Evolutionary conservation across 75 land plant genomes (phyloP).

Genomic region (Selaginella moellendorffii): DNA sequence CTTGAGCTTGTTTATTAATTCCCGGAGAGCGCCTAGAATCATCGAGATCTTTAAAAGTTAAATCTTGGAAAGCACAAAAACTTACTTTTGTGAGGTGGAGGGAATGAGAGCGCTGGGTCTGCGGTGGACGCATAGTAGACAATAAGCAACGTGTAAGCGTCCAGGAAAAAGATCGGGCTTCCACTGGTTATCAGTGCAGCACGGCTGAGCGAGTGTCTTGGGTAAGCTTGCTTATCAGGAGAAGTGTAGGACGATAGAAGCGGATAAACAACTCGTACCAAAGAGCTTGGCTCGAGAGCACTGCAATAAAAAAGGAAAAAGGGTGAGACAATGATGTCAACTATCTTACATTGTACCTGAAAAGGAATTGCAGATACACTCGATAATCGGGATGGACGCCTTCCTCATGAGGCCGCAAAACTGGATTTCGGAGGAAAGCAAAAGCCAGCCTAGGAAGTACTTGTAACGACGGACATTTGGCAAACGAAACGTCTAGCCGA

Average conservation of each 20-base stretch:
- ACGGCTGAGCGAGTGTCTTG: constrained; percentile 95
- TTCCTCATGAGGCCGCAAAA: constrained; percentile 87
- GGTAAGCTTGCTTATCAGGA: constrained; percentile 96
- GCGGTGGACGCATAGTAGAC: constrained; percentile 93
- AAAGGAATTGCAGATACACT: constrained; percentile 89
- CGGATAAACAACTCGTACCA: constrained; percentile 83
- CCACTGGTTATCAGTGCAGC: constrained; percentile 92
- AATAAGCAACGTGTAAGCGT: constrained; percentile 81
- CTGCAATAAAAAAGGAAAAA: constrained; percentile 24
- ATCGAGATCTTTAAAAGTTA: not conserved
- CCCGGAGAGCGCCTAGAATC: constrained; percentile 52
- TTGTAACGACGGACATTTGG: constrained; percentile 73
- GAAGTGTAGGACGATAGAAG: constrained; percentile 64
- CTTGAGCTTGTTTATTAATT: constrained; percentile 69
- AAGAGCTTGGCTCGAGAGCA: constrained; percentile 82
- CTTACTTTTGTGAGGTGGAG: constrained; percentile 99
- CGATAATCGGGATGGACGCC: constrained; percentile 96
- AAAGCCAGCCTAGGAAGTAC: constrained; percentile 75
- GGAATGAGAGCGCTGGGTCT: constrained; percentile 78
- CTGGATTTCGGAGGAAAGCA: constrained; percentile 79
- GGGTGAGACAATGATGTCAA: not conserved
- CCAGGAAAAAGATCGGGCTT: constrained; percentile 92
- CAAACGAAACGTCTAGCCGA: constrained; percentile 64
- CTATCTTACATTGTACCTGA: constrained; percentile 46
- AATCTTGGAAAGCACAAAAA: no score